Evolutionary conservation across 306 rosid species (phyloP).

Genomic region (Glycyrrhiza uralensis): DNA sequence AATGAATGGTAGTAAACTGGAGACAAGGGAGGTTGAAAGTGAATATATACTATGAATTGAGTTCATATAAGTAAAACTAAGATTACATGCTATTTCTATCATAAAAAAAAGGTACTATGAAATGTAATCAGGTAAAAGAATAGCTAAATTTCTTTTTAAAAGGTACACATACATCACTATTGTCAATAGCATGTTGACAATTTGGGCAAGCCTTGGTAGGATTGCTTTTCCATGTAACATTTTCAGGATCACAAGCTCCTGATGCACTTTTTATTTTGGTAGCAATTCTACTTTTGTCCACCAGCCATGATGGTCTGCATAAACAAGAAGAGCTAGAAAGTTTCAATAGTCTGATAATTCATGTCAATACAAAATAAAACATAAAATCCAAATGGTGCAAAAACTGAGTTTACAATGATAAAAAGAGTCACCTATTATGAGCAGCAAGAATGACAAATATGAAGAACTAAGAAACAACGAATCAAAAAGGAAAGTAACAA

Average conservation of each 20-base stretch:
- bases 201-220: slow-evolving; percentile 80
- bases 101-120: not conserved
- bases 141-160: not conserved
- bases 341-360: not conserved
- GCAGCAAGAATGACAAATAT: not conserved
- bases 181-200: slow-evolving; percentile 66
- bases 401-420: not conserved
- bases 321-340: slow-evolving; percentile 9
- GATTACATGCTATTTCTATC: not conserved
- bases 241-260: slow-evolving; percentile 41
- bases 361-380: not conserved
- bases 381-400: not conserved
- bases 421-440: not conserved
- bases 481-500: not conserved
- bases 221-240: slow-evolving; percentile 68
- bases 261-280: slow-evolving; percentile 84
- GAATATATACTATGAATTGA: not conserved
- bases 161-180: slow-evolving; percentile 57
- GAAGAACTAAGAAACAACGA: not conserved
- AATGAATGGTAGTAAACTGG: not conserved
- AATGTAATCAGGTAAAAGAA: not conserved
- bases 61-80: not conserved
- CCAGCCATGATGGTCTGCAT: slow-evolving; percentile 72
- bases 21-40: not conserved
- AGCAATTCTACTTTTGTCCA: slow-evolving; percentile 82